Base-by-base conservation (phyloP, 1,139 yeast genomes). In the Geotrichum histeridarum region DNA sequence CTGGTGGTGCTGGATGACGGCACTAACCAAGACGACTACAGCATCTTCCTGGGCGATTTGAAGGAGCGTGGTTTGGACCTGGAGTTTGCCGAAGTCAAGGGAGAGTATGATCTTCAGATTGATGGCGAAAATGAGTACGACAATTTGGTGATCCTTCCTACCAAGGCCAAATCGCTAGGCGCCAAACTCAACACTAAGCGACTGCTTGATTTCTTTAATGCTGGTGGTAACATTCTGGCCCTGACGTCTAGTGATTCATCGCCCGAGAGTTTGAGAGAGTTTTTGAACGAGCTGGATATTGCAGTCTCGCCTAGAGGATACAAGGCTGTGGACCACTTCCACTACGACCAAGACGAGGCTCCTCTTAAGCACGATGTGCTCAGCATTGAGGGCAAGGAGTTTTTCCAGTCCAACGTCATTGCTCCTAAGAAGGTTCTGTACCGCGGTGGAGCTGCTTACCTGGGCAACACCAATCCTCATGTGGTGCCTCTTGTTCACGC, bases 251-350 rank as follows among this genome's bases (percentile, higher is more conserved):
- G 83, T 33, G 62, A 64, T 31, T 84, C 84, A n/a, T 73, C 82
- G 31, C 87, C 94, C 32, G 90, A 86, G 48, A 80, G 84, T 22
- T 71, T 85, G 35, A 79, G 90, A 58, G 73, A 78, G 5, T 84
- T 86, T 63, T 77, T 88, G 63, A 81, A 83, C 63, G 91, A 91
- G 68, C 72, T 90, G 61, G 99, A 96, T 32, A 83, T 94, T 53
- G 81, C 77, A 64, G 88, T 96, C 57, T 79, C 95, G 43, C 95
- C 96, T 56, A 85, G 82, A 66, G 84, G 82, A 51, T 84, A 81
- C 68, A 70, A 75, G 57, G 73, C 85, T 54, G 71, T 77, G 11
- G 96, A 90, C 69, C 86, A 86, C 68, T 89, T 88, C 70, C 67
- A 70, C 56, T 57, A 65, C 18, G 72, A 69, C 36, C 57, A 59